Evolutionary conservation across 1,284 basidiomycete species (phyloP).

Genomic region (Apiotrichum laibachii): DNA sequence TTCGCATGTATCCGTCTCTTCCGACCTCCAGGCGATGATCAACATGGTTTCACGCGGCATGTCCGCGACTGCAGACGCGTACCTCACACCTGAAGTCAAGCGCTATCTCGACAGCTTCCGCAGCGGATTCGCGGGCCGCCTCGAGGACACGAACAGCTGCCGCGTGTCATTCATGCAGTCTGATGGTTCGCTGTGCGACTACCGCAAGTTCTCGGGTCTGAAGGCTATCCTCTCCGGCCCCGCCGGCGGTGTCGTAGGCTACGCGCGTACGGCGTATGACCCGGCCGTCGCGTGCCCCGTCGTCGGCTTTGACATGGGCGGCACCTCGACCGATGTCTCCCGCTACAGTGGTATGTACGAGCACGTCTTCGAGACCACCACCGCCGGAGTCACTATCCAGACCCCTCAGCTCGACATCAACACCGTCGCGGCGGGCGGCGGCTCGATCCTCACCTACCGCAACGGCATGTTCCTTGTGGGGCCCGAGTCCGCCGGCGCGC

Average conservation of each 20-base stretch:
- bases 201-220: constrained; percentile 38
- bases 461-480: constrained; percentile 37
- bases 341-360: constrained; percentile 47
- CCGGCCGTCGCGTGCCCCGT: constrained; percentile 31
- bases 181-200: constrained; percentile 50
- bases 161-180: constrained; percentile 53
- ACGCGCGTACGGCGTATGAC: constrained; percentile 45
- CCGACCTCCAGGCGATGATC: constrained; percentile 46
- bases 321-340: constrained; percentile 65
- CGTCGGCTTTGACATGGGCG: constrained; percentile 58
- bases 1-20: constrained; percentile 33
- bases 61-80: constrained; percentile 56
- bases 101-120: constrained; percentile 53
- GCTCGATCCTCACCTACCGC: constrained; percentile 40
- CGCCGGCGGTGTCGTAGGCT: constrained; percentile 57
- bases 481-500: constrained; percentile 55
- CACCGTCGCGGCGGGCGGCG: constrained; percentile 49
- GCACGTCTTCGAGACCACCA: constrained; percentile 61
- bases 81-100: constrained; percentile 55
- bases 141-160: constrained; percentile 32
- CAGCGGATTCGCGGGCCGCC: constrained; percentile 47
- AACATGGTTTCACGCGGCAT: constrained; percentile 54
- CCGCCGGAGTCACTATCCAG: constrained; percentile 71
- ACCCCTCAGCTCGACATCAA: constrained; percentile 61
- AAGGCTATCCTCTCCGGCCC: constrained; percentile 50